A percentile compares a stretch with the other conserved stretches of the same genome.
Evolutionary conservation across 768 basidiomycete species (phyloP).

Genomic region (Trametes sanguinea): DNA sequence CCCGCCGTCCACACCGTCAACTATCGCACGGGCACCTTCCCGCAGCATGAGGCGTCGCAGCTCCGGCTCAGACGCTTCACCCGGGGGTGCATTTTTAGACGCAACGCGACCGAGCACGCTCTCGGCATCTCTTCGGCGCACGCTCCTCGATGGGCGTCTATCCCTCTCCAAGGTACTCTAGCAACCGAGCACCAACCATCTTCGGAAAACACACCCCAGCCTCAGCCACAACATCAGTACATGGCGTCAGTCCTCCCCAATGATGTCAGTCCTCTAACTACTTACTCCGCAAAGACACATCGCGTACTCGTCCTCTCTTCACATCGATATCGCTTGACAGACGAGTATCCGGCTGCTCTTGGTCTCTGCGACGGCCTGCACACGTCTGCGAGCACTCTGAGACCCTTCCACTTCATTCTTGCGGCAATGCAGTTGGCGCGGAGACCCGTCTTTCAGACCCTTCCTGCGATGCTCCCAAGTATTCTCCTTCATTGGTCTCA

Average conservation of each 20-base stretch:
- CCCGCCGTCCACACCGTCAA: neutral
- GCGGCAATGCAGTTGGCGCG: neutral
- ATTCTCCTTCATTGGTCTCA: neutral
- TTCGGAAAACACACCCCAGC: neutral
- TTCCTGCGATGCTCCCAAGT: neutral
- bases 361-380: neutral
- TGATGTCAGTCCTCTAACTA: conserved; percentile 9
- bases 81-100: neutral
- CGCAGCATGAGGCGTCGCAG: neutral
- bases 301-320: neutral
- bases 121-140: neutral
- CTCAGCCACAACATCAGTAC: neutral
- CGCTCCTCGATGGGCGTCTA: neutral
- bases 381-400: neutral
- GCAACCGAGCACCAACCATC: conserved; percentile 10
- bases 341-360: no score
- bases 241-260: conserved; percentile 13
- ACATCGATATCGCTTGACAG: neutral
- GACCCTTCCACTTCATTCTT: neutral
- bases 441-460: neutral
- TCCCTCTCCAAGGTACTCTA: neutral
- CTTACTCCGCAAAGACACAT: neutral
- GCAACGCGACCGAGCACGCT: neutral
- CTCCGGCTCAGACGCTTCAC: neutral
- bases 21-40: neutral